These are phyloP conservation scores for Trametes cinnabarina DNA, from an alignment of 768 basidiomycete genomes.

Conservation along the genomic window DNA sequence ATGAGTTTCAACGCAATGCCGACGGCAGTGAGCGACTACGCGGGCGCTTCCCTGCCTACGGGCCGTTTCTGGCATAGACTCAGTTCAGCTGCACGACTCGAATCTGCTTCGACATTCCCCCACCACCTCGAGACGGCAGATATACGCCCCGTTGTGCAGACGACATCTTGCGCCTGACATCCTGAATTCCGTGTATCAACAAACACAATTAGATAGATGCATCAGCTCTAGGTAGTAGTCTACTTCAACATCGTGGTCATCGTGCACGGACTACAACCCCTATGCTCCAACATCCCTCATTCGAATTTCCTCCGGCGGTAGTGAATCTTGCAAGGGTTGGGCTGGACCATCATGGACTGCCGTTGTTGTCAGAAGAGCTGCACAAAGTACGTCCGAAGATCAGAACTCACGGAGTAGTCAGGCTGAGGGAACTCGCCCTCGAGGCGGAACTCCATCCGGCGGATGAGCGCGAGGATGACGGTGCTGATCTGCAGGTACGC, in stretches of 20 bases:
- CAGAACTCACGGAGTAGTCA: conserved; percentile 80
- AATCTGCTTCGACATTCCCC: too few relatives aligned
- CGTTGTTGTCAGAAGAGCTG: background rate
- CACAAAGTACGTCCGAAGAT: background rate
- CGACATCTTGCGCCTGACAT: too few relatives aligned
- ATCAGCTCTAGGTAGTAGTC: background rate
- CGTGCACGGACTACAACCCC: background rate
- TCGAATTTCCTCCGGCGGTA: conserved; percentile 61
- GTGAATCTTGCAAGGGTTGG: conserved; percentile 60
- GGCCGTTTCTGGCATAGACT: too few relatives aligned
- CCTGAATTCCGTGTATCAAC: background rate
- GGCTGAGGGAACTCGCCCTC: conserved; percentile 69
- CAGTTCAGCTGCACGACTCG: too few relatives aligned
- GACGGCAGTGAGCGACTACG: background rate
- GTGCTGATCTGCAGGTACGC: conserved; percentile 92
- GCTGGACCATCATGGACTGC: conserved; percentile 94
- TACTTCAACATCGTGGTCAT: conserved; percentile 10
- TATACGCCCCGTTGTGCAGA: too few relatives aligned
- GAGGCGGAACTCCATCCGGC: conserved; percentile 71
- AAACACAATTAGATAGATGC: conserved; percentile 9
- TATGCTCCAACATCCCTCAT: conserved; percentile 3
- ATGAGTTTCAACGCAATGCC: background rate
- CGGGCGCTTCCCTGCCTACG: background rate
- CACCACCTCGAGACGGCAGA: too few relatives aligned
- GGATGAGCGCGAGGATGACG: conserved; percentile 75